Percentiles rank a stretch among this genome's conserved stretches.
Evolutionary conservation across 371 early-diverging fungal species (phyloP).

Genomic region (Apophysomyces variabilis): DNA sequence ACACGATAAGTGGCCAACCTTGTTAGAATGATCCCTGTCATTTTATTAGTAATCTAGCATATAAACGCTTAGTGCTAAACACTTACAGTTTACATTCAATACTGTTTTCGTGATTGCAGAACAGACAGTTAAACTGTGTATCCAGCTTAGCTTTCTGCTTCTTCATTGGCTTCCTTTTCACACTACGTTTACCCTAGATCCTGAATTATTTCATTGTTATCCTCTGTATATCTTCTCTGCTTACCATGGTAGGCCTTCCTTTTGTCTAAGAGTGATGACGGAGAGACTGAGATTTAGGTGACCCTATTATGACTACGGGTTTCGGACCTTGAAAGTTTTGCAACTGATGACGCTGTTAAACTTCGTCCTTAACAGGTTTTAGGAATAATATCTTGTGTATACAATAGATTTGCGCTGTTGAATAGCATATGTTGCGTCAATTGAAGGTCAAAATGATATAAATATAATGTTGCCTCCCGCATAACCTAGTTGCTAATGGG

Average conservation of each 20-base stretch:
- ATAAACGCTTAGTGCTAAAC: not conserved
- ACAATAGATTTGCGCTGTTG: too few species aligned
- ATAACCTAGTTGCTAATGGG: too few species aligned
- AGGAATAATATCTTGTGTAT: too few species aligned
- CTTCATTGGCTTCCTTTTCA: conserved; percentile 74
- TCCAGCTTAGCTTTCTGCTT: conserved; percentile 77
- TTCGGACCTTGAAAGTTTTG: too few species aligned
- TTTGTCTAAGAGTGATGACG: not conserved
- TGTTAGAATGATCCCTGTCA: conserved; percentile 50
- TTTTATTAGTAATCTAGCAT: conserved; percentile 1
- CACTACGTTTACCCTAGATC: conserved; percentile 86
- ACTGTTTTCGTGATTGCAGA: conserved; percentile 89
- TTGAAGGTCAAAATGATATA: too few species aligned
- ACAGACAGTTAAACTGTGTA: conserved; percentile 86
- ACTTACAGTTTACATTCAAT: conserved; percentile 79
- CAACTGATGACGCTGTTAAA: too few species aligned
- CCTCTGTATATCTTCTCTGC: not conserved
- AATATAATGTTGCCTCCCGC: too few species aligned
- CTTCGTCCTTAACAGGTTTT: too few species aligned
- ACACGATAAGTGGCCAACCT: conserved; percentile 73
- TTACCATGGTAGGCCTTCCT: not conserved
- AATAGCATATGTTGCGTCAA: too few species aligned
- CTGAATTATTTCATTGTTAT: not conserved
- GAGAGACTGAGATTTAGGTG: too few species aligned
- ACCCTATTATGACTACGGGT: too few species aligned